Conservation (phyloP, 2,329 filamentous ascomycete genomes). For the Aureobasidium sp. region DNA sequence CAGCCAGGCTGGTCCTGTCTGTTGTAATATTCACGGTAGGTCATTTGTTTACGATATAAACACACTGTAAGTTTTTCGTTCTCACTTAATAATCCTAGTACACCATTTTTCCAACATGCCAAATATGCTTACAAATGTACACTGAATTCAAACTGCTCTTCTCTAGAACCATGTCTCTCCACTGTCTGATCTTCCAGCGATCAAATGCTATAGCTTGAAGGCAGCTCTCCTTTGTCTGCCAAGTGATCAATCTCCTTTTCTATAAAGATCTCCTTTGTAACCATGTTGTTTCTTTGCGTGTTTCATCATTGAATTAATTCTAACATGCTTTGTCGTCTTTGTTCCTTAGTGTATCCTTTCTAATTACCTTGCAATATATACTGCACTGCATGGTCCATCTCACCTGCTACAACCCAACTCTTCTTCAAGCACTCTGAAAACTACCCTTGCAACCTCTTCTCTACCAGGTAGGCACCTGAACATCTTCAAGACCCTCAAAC, state of each 20-base stretch:
- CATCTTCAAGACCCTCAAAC: background rate
- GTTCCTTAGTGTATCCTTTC: background rate
- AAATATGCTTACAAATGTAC: background rate
- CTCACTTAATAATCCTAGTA: background rate
- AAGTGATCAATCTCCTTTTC: no score
- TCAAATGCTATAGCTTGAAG: no score
- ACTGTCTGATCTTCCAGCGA: no score
- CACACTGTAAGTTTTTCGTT: background rate
- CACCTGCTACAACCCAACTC: no score
- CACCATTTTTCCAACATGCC: background rate
- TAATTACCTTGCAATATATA: background rate
- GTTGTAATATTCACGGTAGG: background rate
- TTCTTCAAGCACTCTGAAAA: no score
- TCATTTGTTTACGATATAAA: background rate
- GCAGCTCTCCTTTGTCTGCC: no score
- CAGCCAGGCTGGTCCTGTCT: background rate
- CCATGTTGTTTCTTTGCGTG: no score
- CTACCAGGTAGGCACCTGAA: background rate
- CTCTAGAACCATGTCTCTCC: no score
- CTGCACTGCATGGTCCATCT: no score
- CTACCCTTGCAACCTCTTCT: background rate
- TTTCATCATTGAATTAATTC: no score
- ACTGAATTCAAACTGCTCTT: no score
- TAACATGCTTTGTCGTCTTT: background rate
- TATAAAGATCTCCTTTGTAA: no score